Conservation (phyloP, 768 basidiomycete species). For the Gymnopilus junonius region DNA sequence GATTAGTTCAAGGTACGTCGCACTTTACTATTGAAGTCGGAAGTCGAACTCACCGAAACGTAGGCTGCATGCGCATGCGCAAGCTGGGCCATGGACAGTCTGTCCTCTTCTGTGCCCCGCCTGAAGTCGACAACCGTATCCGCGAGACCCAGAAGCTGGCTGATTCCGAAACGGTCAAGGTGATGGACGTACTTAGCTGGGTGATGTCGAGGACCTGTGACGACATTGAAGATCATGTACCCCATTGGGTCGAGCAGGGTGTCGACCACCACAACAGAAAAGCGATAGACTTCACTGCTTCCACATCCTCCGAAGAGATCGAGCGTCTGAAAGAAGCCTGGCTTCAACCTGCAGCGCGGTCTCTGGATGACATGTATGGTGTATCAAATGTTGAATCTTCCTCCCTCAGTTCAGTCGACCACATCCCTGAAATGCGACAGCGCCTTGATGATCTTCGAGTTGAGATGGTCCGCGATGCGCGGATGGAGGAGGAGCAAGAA, state of each 20-base stretch:
- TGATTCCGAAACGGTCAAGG: conserved; percentile 13
- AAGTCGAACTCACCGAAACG: too few relatives aligned
- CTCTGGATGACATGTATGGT: conserved; percentile 40
- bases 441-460: conserved; percentile 31
- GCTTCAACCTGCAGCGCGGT: conserved; percentile 44
- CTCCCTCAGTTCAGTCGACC: not conserved
- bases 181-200: conserved; percentile 46
- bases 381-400: not conserved
- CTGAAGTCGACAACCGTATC: conserved; percentile 42
- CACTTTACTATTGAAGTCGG: not conserved
- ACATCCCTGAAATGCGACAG: conserved; percentile 25
- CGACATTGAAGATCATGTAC: conserved; percentile 41
- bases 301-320: not conserved
- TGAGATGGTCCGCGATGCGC: conserved; percentile 15
- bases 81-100: conserved; percentile 51
- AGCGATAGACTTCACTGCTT: conserved; percentile 18
- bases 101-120: conserved; percentile 50
- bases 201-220: conserved; percentile 46
- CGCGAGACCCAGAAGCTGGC: conserved; percentile 25
- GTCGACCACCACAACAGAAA: conserved; percentile 34
- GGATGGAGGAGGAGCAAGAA: conserved; percentile 54
- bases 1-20: conserved; percentile 50
- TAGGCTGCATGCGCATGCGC: conserved; percentile 62
- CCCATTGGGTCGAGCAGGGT: conserved; percentile 48
- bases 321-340: conserved; percentile 29